Evolutionary conservation across 805 yeast genomes (phyloP).

Genomic region (Tanozyma kutaoensis): DNA sequence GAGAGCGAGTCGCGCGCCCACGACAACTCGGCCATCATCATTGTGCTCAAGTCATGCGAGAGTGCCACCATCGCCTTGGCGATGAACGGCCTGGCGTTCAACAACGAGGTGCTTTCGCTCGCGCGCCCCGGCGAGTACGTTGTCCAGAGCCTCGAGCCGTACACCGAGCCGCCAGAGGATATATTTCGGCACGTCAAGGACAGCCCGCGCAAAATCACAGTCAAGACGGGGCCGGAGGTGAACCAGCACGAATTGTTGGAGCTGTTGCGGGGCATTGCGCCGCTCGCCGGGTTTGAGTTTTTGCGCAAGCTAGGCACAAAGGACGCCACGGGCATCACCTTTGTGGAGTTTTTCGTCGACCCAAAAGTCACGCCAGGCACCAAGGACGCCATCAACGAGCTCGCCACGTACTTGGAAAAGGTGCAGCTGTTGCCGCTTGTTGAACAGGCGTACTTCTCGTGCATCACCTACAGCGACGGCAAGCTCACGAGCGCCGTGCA

Average conservation of each 20-base stretch:
- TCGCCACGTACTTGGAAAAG: conserved; percentile 3
- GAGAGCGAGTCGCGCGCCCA: conserved; percentile 4
- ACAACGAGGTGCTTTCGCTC: conserved; percentile 1
- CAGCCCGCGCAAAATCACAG: conserved; percentile 30
- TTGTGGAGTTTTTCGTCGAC: conserved; percentile 28
- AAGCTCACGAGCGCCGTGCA: conserved; percentile 18
- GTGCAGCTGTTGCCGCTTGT: conserved; percentile 7
- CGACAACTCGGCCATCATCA: conserved; percentile 20
- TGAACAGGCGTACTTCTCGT: conserved; percentile 17
- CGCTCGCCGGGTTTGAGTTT: conserved; percentile 26
- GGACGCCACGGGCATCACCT: conserved; percentile 45
- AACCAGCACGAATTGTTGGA: conserved; percentile 31
- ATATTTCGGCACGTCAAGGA: conserved; percentile 21
- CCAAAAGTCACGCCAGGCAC: conserved; percentile 4
- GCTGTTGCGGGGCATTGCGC: conserved; percentile 26
- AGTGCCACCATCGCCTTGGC: conserved; percentile 44
- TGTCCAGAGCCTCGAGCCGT: conserved; percentile 12
- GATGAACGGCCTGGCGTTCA: conserved; percentile 17
- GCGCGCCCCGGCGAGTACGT: conserved; percentile 23
- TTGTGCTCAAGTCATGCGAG: conserved; percentile 37
- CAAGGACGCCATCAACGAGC: conserved; percentile 5
- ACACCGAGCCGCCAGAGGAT: conserved; percentile 4
- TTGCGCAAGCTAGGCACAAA: conserved; percentile 34
- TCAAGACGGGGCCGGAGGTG: conserved; percentile 32
- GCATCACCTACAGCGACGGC: conserved; percentile 11